These are phyloP conservation scores for Boletus rubescentipes DNA, from an alignment of 768 basidiomycete species.

Conservation along the genomic window DNA sequence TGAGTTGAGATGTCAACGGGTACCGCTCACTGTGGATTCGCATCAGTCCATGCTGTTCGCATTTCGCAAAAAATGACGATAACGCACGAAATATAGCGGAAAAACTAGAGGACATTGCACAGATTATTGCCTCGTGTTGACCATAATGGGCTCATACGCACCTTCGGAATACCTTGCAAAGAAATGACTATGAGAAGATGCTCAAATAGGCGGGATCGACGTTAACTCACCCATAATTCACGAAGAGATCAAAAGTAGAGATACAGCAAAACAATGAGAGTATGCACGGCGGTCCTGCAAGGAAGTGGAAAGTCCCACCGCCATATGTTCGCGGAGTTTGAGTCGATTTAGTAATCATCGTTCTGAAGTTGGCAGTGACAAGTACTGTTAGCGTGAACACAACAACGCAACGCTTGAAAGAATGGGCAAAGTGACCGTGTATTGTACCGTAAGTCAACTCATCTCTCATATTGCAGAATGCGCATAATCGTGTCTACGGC, in stretches of 20 bases:
- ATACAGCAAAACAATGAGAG: conserved; percentile 4
- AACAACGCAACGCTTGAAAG: no score
- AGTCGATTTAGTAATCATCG: no score
- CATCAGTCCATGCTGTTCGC: conserved; percentile 11
- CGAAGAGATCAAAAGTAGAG: conserved; percentile 7
- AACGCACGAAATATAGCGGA: conserved; percentile 91
- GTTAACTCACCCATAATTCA: conserved; percentile 23
- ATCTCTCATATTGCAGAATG: no score
- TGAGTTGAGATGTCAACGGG: conserved; percentile 95
- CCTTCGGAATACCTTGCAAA: conserved; percentile 62
- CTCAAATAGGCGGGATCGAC: background rate
- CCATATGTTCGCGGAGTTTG: conserved; percentile 9
- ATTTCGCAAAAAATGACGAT: no score
- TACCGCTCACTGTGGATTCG: conserved; percentile 79
- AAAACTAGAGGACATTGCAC: conserved; percentile 61
- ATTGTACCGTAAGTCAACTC: background rate
- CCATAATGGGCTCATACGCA: conserved; percentile 27
- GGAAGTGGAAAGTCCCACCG: conserved; percentile 7
- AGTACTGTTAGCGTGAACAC: no score
- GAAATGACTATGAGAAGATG: background rate
- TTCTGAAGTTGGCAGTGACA: no score
- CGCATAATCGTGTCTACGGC: no score
- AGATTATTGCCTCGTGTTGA: conserved; percentile 7
- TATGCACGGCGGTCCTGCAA: background rate
- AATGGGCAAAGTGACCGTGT: no score